These are phyloP conservation scores for Pleurotus djamor DNA, from an alignment of 768 basidiomycete species.

Conservation along the genomic window DNA sequence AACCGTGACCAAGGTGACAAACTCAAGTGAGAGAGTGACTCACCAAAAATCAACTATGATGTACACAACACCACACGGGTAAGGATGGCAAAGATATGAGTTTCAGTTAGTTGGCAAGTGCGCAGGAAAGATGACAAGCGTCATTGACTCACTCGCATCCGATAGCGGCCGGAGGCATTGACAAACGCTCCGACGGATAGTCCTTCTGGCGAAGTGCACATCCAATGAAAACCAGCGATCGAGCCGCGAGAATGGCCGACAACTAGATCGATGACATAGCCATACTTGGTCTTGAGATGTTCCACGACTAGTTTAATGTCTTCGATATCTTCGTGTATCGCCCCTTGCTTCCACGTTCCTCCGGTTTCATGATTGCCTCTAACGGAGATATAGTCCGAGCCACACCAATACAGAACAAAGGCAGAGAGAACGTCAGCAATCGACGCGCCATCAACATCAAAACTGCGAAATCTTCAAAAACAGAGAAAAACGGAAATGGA, in stretches of 20 bases:
- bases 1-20: slow-evolving; percentile 6
- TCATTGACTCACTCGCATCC: slow-evolving; percentile 62
- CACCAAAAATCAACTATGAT: slow-evolving; percentile 42
- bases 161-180: slow-evolving; percentile 75
- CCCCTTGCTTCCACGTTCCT: slow-evolving; percentile 63
- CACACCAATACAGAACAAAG: not conserved
- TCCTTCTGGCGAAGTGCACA: slow-evolving; percentile 62
- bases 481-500: not conserved
- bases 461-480: not conserved
- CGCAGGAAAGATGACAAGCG: not conserved
- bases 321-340: slow-evolving; percentile 55
- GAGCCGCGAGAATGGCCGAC: slow-evolving; percentile 82
- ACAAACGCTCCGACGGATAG: slow-evolving; percentile 57
- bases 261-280: slow-evolving; percentile 67
- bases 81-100: slow-evolving; percentile 3
- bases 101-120: not conserved
- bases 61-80: not conserved
- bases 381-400: not conserved
- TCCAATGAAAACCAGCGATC: slow-evolving; percentile 65
- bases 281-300: slow-evolving; percentile 54
- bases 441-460: not conserved
- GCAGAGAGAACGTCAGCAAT: not conserved
- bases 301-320: slow-evolving; percentile 68
- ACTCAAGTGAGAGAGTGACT: slow-evolving; percentile 11
- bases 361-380: slow-evolving; percentile 80